Percentiles rank a stretch among this genome's conserved stretches.
phyloP scores from a whole-genome alignment of 345 rosid genomes.

The sweet orange (Citrus sinensis) region DVS_A1.0 CM039169.1:30268001-30268500 shows the following conservation, averaged over 20 bases:
- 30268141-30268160: constrained; percentile 42
- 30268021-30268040: background rate
- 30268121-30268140: constrained; percentile 38
- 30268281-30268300: constrained; percentile 57
- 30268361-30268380: constrained; percentile 52
- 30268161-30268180: constrained; percentile 79
- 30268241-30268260: constrained; percentile 10
- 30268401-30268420: constrained; percentile 27
- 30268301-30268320: constrained; percentile 25
- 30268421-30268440: constrained; percentile 11
- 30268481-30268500: constrained; percentile 63
- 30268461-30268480: constrained; percentile 7
- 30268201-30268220: constrained; percentile 62
- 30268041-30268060: background rate
- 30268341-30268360: constrained; percentile 16
- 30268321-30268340: constrained; percentile 34
- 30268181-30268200: constrained; percentile 56
- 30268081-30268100: background rate
- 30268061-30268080: background rate
- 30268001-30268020: constrained; percentile 34
- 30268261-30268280: constrained; percentile 33
- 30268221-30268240: constrained; percentile 72
- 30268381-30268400: constrained; percentile 56
- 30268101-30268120: too few relatives aligned
- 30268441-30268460: constrained; percentile 2